Base-by-base conservation (phyloP, 768 basidiomycete genomes). In the Kwoniella botswanensis region DNA sequence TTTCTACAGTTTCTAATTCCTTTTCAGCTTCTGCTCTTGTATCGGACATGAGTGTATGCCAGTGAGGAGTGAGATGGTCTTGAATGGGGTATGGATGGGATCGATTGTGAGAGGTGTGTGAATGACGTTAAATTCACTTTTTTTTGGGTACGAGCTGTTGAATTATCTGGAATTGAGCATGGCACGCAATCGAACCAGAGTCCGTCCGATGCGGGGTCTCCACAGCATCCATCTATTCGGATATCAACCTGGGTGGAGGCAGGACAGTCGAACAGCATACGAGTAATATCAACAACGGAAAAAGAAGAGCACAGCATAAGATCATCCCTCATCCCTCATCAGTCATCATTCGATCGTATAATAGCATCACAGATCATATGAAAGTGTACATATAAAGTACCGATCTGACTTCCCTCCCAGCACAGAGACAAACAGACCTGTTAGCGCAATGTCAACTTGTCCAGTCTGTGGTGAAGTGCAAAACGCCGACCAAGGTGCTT, bases 11-110 rank as follows among this genome's bases (percentile, higher is more conserved):
- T 13, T 70, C 73, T 52, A 78, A 22, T 63, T 80, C 75, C 42
- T 77, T 69, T 63, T 77, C 68, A 21, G 77, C 77, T 63, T 75
- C 72, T 46, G 74, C 46, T 50, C 79, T 58, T 53, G 68, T 76
- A 68, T 81, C 79, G 2, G 77, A 81, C 79, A 81, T 81, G 29
- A 18, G 52, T 22, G 1, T 18, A 18, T 24, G 59, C 21, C 24
- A 26, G 42, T 24, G 53, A 67, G 22, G 35, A 63, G 44, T 21
- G 0, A 63, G 61, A n/a, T 63, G 52, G 29, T 12, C 17, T 12
- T 56, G 3, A 15, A 12, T 21, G 44, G 3, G 44, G 11, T 11
- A 46, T 26, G 26, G 26, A 26, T 26, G 44, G 44, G 44, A 18
- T 13, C 46, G 12, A 6, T 4, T 50, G 46, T 50, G 46, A 50